Base-by-base conservation (phyloP, 1,139 yeast species). In the Geotrichum bryndzae region DNA sequence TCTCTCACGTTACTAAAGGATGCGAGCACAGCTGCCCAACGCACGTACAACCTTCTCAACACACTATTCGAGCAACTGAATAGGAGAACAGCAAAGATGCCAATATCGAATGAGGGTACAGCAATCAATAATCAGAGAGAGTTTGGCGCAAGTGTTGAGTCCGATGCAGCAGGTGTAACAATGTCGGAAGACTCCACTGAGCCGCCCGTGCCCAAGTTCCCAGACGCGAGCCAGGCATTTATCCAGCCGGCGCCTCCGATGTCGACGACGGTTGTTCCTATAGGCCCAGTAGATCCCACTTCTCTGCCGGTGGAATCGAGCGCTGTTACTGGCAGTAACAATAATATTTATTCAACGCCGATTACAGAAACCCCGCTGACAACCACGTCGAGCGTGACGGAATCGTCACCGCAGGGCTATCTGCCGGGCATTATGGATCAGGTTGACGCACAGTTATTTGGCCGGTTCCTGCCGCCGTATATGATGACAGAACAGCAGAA, bases 351-450 rank as follows among this genome's bases (percentile, higher is more conserved):
- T 25, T 18, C 51, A 22, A 51, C 48, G 23, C 25, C 51, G 18
- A 38, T n/a, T 10, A 18, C 52, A 18, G 23, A 31, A 31, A 31
- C 52, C 3, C 53, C 53, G 7, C n/a, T 23, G 31, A 50, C 52
- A 50, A 25, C 52, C 8, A 23, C 31, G 6, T 35, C 54, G 10
- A n/a, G 41, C 15, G 46, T 31, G 3, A 31, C 59, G 10, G 59
- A 50, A 10, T 22, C 41, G 18, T 58, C 61, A 1, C 64, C 61
- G 7, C 62, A 59, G 50, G 18, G 51, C n/a, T 88, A 88, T 69
- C 79, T 87, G 62, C 90, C 92, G 1, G 95, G 96, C 4, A 86
- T 88, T 22, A 86, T 90, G 79, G 96, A 90, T 72, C 87, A 86
- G 67, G 76, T 90, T 56, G 96, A 90, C 72, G 83, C 90, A 64